Evolutionary conservation across 768 basidiomycete genomes (phyloP), one percentile per base, ranked within the genome.

Genomic region (Porphyrellus cyaneotinctus): DNA sequence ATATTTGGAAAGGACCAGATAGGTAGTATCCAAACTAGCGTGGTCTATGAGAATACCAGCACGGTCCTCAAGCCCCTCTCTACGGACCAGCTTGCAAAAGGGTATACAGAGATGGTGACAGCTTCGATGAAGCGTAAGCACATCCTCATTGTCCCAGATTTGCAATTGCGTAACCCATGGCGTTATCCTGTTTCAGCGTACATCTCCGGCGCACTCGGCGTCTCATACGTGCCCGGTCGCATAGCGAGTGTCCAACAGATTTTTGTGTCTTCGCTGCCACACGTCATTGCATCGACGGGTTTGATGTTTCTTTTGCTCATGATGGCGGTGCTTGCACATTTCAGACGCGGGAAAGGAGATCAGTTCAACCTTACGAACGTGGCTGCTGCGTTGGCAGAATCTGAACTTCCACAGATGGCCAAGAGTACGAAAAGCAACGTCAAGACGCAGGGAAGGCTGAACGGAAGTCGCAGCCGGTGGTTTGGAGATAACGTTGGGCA

Each of bases 71-170:
- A 18, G 2, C 56, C 58, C 17, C 49, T 58, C 23, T 18, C 52
- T 5, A 23, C 18, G n/a, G 50, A 49, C 11, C 43, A 54, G 26
- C 58, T 59, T 18, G 45, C 49, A 2, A 11, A 26, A 28, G 52
- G 42, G 15, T 59, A 59, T 20, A 53, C 48, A 14, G 18, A 48
- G 28, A 52, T 59, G 35, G 51, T 54, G 43, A 58, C 26, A 43
- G 47, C 58, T 1, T 51, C 58, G 14, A 59, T 59, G 56, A 59
- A 59, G 17, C 56, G 58, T 59, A 30, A 49, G 58, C 32, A 33
- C 36, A 11, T 42, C 10, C 46, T 41, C 13, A 8, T 42, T 13
- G 13, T 31, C 17, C 17, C 7, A 11, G 17, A 26, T 28, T 10
- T 7, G 20, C 26, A 14, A 10, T 33, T 22, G 24, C 18, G 15